Base-by-base conservation (phyloP, 306 rosid species). In the Notholithocarpus densiflorus region DNA sequence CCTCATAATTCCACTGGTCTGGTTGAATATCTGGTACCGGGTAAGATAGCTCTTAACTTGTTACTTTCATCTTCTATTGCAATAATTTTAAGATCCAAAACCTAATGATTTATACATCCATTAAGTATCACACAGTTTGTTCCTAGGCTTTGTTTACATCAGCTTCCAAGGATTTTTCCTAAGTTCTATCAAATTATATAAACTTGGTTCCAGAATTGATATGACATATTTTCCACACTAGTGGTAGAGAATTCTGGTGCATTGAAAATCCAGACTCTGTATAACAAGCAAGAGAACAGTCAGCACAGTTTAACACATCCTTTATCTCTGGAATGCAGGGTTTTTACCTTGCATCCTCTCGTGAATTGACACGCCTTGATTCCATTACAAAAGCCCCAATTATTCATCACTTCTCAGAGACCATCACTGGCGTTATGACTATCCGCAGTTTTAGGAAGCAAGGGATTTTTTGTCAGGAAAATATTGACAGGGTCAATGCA, bases 21-120 rank as follows among this genome's bases (percentile, higher is more conserved):
- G 96, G 98, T 86, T 95, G 84, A 95, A 95, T 71, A 5, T 92
- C 57, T 95, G 99, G 99, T 95, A 91, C 80, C 92, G 99, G 97
- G 99, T 95, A 95, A 6, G 92, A 48, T 48, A 37, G 56, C 19
- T 18, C 80, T 40, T 29, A 2, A 53, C 19, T 68, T 75, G 27
- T 40, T 68, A 54, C 5, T 71, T 75, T 65, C 57, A 23, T 10
- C 27, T 5, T 21, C 68, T 32, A 6, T 31, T 23, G 27, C 57
- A 23, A 18, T 55, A 17, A 45, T 3, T 14, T 21, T 15, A n/a
- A 0, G 5, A 23, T 45, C 15, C 56, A 23, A 4, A 71, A 27
- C 7, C 15, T 23, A 51, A 20, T 13, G 31, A 23, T 14, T 70
- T 7, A 37, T 4, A n/a, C 45, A 64, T 64, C 45, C 20, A 37